Evolutionary conservation across 805 yeast species (phyloP).

Genomic region (Suhomyces sp.): DNA sequence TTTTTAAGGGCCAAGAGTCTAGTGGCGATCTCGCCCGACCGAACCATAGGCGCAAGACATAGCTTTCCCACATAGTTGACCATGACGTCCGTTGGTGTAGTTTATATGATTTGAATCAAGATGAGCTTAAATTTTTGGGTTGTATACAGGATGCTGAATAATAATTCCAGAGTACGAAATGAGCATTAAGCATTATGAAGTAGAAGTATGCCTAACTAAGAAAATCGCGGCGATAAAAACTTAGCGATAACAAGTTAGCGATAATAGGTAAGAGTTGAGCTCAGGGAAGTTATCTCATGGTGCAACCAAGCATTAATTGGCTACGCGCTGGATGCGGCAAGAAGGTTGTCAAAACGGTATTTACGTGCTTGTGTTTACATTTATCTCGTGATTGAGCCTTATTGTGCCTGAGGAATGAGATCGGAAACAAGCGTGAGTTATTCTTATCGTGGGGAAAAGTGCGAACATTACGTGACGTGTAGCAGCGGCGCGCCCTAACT

Average conservation of each 20-base stretch:
- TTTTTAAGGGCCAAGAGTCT: constrained; percentile 72
- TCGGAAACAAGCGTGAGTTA: neutral
- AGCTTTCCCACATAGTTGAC: constrained; percentile 71
- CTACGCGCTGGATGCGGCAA: neutral
- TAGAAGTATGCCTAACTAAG: neutral
- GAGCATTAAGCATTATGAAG: neutral
- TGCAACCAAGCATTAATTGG: neutral
- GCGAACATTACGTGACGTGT: neutral
- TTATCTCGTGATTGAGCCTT: neutral
- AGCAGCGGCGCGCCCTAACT: neutral
- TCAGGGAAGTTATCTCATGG: neutral
- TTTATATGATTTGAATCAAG: neutral
- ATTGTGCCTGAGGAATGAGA: neutral
- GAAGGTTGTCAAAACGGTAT: neutral
- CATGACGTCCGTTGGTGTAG: constrained; percentile 31
- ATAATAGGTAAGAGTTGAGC: neutral
- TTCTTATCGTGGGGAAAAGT: neutral
- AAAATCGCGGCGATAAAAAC: neutral
- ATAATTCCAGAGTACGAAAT: neutral
- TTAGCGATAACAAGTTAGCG: too few relatives aligned
- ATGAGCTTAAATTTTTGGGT: neutral
- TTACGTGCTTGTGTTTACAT: neutral
- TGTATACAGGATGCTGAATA: neutral
- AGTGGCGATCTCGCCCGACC: constrained; percentile 93
- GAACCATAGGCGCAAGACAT: constrained; percentile 94